phyloP scores from a whole-genome alignment of 108 stramenopile genomes.

The Seminavis robusta region DNA sequence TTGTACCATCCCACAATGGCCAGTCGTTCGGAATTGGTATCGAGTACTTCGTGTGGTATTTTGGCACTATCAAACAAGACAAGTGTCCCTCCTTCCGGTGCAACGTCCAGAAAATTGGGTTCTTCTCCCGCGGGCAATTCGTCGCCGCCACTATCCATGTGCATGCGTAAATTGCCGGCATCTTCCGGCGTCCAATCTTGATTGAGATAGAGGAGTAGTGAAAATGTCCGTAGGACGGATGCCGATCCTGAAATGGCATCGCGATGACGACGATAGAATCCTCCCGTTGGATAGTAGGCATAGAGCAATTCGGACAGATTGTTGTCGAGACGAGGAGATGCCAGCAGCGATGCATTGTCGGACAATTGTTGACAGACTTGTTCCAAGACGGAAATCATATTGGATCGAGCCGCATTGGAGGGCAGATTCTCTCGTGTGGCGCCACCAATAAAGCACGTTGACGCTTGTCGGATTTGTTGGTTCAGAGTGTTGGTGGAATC shows the following conservation, averaged over 20 bases:
- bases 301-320: slow-evolving; percentile 57
- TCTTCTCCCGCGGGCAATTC: slow-evolving; percentile 25
- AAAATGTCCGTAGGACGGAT: slow-evolving; percentile 54
- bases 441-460: slow-evolving; percentile 74
- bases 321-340: slow-evolving; percentile 37
- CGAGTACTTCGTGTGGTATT: slow-evolving; percentile 76
- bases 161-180: slow-evolving; percentile 65
- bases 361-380: too few species aligned
- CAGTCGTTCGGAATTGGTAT: slow-evolving; percentile 60
- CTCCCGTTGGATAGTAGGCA: slow-evolving; percentile 75
- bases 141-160: slow-evolving; percentile 64
- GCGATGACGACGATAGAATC: slow-evolving; percentile 72
- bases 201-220: slow-evolving; percentile 69
- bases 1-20: slow-evolving; percentile 82
- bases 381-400: too few species aligned
- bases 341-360: too few species aligned
- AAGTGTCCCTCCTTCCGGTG: slow-evolving; percentile 51
- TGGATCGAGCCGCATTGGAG: too few species aligned
- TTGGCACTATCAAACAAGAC: slow-evolving; percentile 64
- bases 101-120: not conserved
- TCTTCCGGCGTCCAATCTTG: slow-evolving; percentile 39
- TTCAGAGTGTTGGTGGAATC: slow-evolving; percentile 61
- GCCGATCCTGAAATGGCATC: slow-evolving; percentile 73
- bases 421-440: too few species aligned
- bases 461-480: slow-evolving; percentile 58